Base-by-base conservation (phyloP, 2,329 filamentous ascomycete genomes). In the Monilinia laxa region DNA sequence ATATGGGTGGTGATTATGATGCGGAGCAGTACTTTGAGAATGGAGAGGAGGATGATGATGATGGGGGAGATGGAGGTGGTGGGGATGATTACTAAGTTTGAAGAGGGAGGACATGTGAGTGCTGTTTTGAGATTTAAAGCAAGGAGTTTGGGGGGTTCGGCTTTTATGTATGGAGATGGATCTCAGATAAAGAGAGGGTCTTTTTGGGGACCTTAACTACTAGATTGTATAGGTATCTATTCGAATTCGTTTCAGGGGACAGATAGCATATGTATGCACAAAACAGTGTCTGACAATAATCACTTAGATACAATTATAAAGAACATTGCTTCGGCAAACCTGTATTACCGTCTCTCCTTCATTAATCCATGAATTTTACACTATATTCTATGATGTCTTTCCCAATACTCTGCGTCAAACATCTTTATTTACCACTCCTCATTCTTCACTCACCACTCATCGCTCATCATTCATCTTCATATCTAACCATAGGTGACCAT, bases 11-110 rank as follows among this genome's bases (percentile, higher is more conserved):
- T 4, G 86, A 88, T 73, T 88, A 89, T 72, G 85, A 88, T 71
- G 86, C 84, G 1, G 86, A 89, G 72, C 82, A 88, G 69, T 88
- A 89, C 78, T 87, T 87, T 72, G 83, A 85, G 69, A 84, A 81
- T 65, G 86, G 86, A 9, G 80, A 85, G 62, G 84, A 83, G 65
- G 86, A 83, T 67, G 83, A 80, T 55, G 84, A 79, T 51, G 83
- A 54, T 42, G 47, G 63, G 5, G 63, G 55, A 9, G 81, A 47
- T 59, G 62, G 63, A 25, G 62, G 81, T 42, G 84, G 81, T 52
- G 73, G 68, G 4, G 73, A 74, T 55, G 71, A 75, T 28, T 73
- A 73, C 52, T 73, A 69, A 55, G 47, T 42, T 35, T 14, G 25
- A 28, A 28, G 11, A 6, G 7, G 20, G 38, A 38, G 14, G n/a